Evolutionary conservation across 192 early-diverging fungal genomes (phyloP).

Genomic region (Spizellomyces punctatus): DNA sequence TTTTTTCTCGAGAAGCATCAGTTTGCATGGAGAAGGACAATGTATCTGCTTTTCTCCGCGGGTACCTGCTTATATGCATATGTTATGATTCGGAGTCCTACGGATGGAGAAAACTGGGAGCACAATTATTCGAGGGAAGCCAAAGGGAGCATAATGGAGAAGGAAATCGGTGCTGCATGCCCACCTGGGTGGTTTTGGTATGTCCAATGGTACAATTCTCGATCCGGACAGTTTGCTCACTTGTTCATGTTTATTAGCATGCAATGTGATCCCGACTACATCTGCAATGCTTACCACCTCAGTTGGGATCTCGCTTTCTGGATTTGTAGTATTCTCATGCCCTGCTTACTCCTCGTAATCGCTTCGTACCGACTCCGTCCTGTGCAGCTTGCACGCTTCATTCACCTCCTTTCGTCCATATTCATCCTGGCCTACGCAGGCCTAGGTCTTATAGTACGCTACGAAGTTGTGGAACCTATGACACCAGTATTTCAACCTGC

Average conservation of each 20-base stretch:
- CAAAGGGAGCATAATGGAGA: slow-evolving; percentile 4
- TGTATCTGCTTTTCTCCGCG: slow-evolving; percentile 27
- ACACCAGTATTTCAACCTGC: slow-evolving; percentile 36
- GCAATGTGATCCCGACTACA: slow-evolving; percentile 34
- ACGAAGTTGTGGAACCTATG: slow-evolving; percentile 34
- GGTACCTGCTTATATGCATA: slow-evolving; percentile 32
- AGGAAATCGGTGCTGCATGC: slow-evolving; percentile 3
- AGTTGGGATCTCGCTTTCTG: slow-evolving; percentile 37
- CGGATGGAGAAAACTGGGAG: slow-evolving; percentile 22
- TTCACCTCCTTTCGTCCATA: slow-evolving; percentile 28
- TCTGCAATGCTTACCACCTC: slow-evolving; percentile 40
- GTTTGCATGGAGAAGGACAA: slow-evolving; percentile 30
- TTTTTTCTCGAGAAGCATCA: slow-evolving; percentile 38
- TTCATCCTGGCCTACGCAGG: slow-evolving; percentile 24
- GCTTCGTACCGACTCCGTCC: slow-evolving; percentile 25
- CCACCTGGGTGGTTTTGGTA: slow-evolving; percentile 38
- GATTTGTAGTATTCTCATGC: slow-evolving; percentile 35
- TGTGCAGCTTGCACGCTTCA: slow-evolving; percentile 10
- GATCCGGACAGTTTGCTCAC: background rate
- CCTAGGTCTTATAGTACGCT: slow-evolving; percentile 34
- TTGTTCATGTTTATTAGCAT: slow-evolving; percentile 17
- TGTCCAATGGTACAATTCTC: background rate
- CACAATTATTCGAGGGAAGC: slow-evolving; percentile 8
- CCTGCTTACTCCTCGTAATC: slow-evolving; percentile 24
- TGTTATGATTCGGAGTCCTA: slow-evolving; percentile 32